Conservation (phyloP, 768 basidiomycete genomes). For the Naganishia vaughanmartiniae region DNA sequence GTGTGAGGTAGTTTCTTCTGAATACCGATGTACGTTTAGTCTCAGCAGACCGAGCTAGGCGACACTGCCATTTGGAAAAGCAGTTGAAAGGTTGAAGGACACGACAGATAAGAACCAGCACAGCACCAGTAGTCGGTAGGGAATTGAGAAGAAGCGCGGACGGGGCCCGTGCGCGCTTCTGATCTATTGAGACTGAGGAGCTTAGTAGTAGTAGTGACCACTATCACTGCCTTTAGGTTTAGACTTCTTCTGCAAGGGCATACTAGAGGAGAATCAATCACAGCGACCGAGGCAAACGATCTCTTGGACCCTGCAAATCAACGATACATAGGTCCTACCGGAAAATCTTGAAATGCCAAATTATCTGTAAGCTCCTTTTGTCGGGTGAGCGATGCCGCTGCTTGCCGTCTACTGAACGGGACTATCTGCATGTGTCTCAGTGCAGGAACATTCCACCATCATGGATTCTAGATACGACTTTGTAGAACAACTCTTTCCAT, state of each 20-base stretch:
- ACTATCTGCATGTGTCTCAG: neutral
- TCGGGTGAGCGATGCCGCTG: too few relatives aligned
- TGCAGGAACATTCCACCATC: slow-evolving; percentile 15
- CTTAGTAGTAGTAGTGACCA: neutral
- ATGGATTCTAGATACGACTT: slow-evolving; percentile 3
- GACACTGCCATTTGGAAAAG: too few relatives aligned
- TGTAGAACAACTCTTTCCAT: slow-evolving; percentile 1
- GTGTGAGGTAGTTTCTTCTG: too few relatives aligned
- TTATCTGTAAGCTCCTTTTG: neutral
- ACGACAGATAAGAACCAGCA: too few relatives aligned
- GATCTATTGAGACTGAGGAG: neutral
- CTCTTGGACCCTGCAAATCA: neutral
- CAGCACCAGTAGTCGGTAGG: too few relatives aligned
- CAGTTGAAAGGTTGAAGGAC: too few relatives aligned
- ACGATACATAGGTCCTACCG: neutral
- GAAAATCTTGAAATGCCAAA: slow-evolving; percentile 1
- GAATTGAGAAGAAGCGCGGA: neutral
- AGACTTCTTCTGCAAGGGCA: neutral
- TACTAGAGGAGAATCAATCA: neutral
- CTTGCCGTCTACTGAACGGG: neutral
- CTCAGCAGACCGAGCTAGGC: too few relatives aligned
- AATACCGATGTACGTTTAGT: too few relatives aligned
- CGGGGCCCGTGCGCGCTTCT: slow-evolving; percentile 1
- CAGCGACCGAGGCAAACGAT: neutral
- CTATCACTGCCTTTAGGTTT: neutral